Base-by-base conservation (phyloP, 1,284 basidiomycete genomes). In the Quambalaria eucalypti region DNA sequence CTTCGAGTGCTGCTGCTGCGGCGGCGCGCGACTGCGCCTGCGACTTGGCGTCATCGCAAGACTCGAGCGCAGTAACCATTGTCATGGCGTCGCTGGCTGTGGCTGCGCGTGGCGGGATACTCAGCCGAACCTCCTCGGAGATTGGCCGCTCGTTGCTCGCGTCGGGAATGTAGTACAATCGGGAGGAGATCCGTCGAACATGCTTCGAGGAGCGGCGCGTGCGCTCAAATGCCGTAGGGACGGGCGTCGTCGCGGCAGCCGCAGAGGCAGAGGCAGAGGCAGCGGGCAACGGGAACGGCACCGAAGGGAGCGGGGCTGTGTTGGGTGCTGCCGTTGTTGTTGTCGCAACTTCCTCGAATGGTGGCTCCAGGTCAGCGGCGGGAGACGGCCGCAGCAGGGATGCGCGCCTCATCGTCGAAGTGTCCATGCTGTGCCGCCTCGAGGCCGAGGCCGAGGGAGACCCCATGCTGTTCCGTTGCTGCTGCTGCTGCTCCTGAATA, bases 111-210 rank as follows among this genome's bases (percentile, higher is more conserved):
- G 36, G 26, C 42, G 50, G 19, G 48, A 58, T 46, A 47, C 30
- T 28, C 39, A 54, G 30, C 14, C 31, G 38, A 9, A 26, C 21
- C 47, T 49, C 28, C 2, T 38, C 31, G 16, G n/a, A n/a, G n/a
- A n/a, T n/a, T n/a, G n/a, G n/a, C n/a, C n/a, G n/a, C n/a, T 48
- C 52, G 16, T 36, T 36, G 21, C 21, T 21, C 25, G 36, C 25
- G 19, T 62, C 55, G 21, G 46, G 38, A 14, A 59, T 49, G 29
- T 59, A 57, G 0, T 53, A 38, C 19, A 59, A 29, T 0, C 61
- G 47, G 14, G 60, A 19, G n/a, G n/a, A 9, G 53, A 39, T 25
- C 48, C 60, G 10, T 21, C 46, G 10, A 29, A 36, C 9, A 57
- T 29, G 36, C 28, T 28, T 52, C 23, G 40, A 16, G 2, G 19